Evolutionary conservation across 1,284 basidiomycete species (phyloP).

Genomic region (Tilletia caries): DNA sequence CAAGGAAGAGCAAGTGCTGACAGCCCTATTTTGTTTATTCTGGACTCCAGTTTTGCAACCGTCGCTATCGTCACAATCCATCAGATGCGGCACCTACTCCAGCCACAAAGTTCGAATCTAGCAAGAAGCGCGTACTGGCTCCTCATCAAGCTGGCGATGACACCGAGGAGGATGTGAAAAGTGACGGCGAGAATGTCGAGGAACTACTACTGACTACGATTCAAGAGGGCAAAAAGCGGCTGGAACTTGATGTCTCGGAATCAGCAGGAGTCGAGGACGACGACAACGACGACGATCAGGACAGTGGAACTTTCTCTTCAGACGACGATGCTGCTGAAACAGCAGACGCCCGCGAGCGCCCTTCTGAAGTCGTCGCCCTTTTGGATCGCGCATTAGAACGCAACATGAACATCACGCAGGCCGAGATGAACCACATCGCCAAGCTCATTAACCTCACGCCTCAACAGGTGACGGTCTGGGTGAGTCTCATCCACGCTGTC

Average conservation of each 20-base stretch:
- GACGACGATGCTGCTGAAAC: too few relatives aligned
- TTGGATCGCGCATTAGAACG: too few relatives aligned
- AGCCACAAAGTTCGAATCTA: background rate
- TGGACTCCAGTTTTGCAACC: constrained; percentile 34
- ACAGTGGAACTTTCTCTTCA: too few relatives aligned
- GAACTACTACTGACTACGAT: too few relatives aligned
- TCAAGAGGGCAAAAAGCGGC: too few relatives aligned
- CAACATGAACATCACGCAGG: constrained; percentile 50
- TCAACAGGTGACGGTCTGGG: constrained; percentile 52
- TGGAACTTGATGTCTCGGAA: too few relatives aligned
- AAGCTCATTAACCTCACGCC: constrained; percentile 44
- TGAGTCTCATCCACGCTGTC: constrained; percentile 25
- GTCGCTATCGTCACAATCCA: constrained; percentile 35
- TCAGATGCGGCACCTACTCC: background rate
- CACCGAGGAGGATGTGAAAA: background rate
- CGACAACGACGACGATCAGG: too few relatives aligned
- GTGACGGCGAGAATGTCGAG: too few relatives aligned
- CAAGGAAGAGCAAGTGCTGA: background rate
- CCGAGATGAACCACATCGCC: constrained; percentile 45
- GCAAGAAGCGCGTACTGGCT: constrained; percentile 3
- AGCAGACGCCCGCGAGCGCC: too few relatives aligned
- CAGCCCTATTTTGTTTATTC: background rate
- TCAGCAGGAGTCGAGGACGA: too few relatives aligned
- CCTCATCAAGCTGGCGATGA: too few relatives aligned
- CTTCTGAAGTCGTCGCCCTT: too few relatives aligned